A percentile compares a stretch with the other conserved stretches of the same genome.
Evolutionary conservation across 768 basidiomycete genomes (phyloP).

Genomic region (Tulasnella sp.): DNA sequence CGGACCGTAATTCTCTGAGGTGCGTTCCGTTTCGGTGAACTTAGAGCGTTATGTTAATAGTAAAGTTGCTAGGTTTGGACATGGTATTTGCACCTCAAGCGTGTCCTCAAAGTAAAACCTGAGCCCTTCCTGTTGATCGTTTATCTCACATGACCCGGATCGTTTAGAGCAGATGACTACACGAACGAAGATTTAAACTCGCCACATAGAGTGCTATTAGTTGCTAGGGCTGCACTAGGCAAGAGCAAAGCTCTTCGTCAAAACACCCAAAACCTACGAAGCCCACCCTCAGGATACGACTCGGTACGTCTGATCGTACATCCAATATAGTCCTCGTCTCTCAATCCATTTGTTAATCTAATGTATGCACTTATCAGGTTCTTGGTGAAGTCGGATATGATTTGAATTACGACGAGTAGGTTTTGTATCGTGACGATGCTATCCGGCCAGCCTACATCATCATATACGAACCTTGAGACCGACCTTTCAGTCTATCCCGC

Average conservation of each 20-base stretch:
- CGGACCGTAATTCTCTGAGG: neutral
- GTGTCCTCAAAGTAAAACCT: constrained; percentile 13
- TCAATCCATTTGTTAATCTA: neutral
- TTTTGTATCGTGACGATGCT: neutral
- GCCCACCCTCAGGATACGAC: neutral
- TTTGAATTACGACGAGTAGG: constrained; percentile 22
- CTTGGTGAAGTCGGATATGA: neutral
- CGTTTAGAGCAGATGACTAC: constrained; percentile 11
- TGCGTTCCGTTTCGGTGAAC: neutral
- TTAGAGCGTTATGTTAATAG: neutral
- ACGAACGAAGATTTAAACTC: neutral
- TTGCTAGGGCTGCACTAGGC: neutral
- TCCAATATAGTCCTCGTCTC: neutral
- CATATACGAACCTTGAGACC: neutral
- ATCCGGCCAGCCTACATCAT: constrained; percentile 11
- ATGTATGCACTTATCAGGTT: neutral
- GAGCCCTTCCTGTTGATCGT: neutral
- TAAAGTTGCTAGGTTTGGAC: neutral
- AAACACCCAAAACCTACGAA: neutral
- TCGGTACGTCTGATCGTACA: neutral
- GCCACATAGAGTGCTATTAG: neutral
- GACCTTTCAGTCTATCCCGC: neutral
- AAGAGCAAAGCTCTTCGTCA: neutral
- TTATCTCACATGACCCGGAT: neutral
- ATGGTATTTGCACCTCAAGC: constrained; percentile 12